phyloP scores from a whole-genome alignment of 2,329 filamentous ascomycete genomes.

The Tolypocladium tropicale region DNA sequence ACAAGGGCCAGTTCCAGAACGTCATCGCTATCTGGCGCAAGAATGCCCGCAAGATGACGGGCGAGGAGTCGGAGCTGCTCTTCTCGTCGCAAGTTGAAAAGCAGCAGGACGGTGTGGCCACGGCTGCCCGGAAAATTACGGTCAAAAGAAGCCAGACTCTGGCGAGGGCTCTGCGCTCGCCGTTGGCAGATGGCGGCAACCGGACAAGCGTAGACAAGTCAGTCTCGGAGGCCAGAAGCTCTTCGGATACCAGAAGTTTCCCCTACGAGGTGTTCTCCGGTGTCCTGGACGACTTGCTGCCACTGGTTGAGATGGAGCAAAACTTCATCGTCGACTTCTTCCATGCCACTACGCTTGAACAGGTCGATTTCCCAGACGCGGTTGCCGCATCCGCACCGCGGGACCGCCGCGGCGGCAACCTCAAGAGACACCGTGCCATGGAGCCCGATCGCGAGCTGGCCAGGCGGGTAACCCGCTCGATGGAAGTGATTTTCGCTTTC shows the following conservation, averaged over 20 bases:
- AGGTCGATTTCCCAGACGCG: conserved; percentile 72
- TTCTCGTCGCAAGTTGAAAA: conserved; percentile 80
- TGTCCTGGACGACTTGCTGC: conserved; percentile 71
- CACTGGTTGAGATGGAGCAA: conserved; percentile 83
- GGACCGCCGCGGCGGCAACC: conserved; percentile 59
- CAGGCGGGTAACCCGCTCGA: conserved; percentile 72
- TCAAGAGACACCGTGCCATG: conserved; percentile 66
- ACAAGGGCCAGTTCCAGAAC: conserved; percentile 72
- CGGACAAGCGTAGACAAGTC: conserved; percentile 45
- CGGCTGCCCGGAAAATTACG: conserved; percentile 77
- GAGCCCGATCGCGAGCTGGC: conserved; percentile 83
- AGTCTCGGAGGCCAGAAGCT: conserved; percentile 51
- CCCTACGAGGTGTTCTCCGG: conserved; percentile 75
- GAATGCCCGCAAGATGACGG: conserved; percentile 61
- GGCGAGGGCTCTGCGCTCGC: conserved; percentile 61
- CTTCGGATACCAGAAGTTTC: conserved; percentile 54
- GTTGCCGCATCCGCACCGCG: conserved; percentile 57
- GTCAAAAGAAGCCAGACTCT: conserved; percentile 89
- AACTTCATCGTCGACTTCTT: conserved; percentile 98
- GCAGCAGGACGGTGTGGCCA: conserved; percentile 67
- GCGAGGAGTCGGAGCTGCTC: conserved; percentile 74
- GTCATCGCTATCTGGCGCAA: conserved; percentile 71
- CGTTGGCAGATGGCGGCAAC: conserved; percentile 49
- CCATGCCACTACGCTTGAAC: conserved; percentile 79
- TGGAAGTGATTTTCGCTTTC: conserved; percentile 82